Evolutionary conservation across 495 filamentous ascomycete species (phyloP).

Genomic region (Penicillium diatomitis): DNA sequence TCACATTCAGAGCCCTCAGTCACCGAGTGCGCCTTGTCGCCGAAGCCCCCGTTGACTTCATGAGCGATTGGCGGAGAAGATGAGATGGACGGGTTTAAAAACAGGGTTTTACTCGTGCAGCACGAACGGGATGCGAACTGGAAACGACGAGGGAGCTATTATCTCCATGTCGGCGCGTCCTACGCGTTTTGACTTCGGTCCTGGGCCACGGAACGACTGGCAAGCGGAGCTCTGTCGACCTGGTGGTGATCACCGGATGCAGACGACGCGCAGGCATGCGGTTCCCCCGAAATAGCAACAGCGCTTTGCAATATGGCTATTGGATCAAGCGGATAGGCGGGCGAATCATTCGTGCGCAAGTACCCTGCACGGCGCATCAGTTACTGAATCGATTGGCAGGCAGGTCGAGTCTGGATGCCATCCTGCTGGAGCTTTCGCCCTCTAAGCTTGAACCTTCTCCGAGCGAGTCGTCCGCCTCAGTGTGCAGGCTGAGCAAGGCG

Average conservation of each 20-base stretch:
- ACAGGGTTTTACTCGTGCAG: not conserved
- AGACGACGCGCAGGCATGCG: not conserved
- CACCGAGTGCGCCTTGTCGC: not conserved
- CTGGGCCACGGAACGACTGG: not conserved
- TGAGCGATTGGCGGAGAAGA: not conserved
- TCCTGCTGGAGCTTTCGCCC: slow-evolving; percentile 1
- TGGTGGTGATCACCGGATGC: not conserved
- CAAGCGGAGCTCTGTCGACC: not conserved
- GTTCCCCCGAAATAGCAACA: not conserved
- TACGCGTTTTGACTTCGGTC: not conserved
- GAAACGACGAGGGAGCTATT: not conserved
- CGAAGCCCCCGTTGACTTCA: not conserved
- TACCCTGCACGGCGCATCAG: not conserved
- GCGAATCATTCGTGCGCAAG: too few species aligned
- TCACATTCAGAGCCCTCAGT: not conserved
- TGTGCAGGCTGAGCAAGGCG: slow-evolving; percentile 2
- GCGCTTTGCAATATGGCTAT: not conserved
- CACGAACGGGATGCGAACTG: slow-evolving; percentile 1
- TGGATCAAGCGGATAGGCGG: not conserved
- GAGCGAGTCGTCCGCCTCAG: slow-evolving; percentile 1
- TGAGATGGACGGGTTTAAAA: not conserved
- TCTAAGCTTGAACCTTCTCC: slow-evolving; percentile 1
- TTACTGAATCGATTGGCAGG: slow-evolving; percentile 3
- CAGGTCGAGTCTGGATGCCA: slow-evolving; percentile 4
- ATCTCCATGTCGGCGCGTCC: not conserved